Evolutionary conservation across 768 basidiomycete species (phyloP), one percentile per base, ranked within the genome.

Genomic region (Termitomyces sp.): DNA sequence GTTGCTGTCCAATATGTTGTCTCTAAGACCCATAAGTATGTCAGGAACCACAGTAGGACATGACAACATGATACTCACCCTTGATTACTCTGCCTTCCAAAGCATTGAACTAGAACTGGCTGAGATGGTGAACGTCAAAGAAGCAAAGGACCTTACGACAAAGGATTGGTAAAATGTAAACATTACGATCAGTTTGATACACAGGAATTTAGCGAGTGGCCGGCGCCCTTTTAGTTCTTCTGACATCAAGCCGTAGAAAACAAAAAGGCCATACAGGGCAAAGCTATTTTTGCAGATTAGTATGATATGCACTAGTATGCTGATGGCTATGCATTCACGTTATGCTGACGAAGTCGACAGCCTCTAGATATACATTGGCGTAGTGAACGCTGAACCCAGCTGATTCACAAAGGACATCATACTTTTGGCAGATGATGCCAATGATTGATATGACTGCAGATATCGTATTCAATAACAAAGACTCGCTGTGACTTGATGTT

Each of bases 81-180:
- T 90, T 73, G 54, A 95, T 91, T 41, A 92, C 86, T 31, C 76
- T 70, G 47, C 86, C 80, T 65, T 86, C 83, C 32, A 97, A 71
- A 5, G 82, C 76, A 42, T 65, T 72, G 67, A 95, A 88, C 85
- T 92, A 27, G 36, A 37, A 20, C 7, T 5, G 37, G 26, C 48
- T n/a, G 29, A 39, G 22, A 32, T n/a, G 32, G 6, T 41, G 10
- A 16, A 39, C 27, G 22, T 16, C 26, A 22, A 41, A 47, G 5
- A n/a, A 37, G 34, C 29, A 36, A 20, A 42, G 18, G 12, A 16
- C 72, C 86, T 54, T 64, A 88, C 86, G 51, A 91, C 70, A 64
- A 92, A 88, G 1, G 81, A 77, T 65, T 94, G 94, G 69, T 94
- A 96, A 70, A 91, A 94, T 0, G 92, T 93, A 68, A 89, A 85